Percentiles rank a stretch among this genome's conserved stretches.
Conservation (phyloP, 2,329 filamentous ascomycete species). For the Aureobasidium sp. region DNA sequence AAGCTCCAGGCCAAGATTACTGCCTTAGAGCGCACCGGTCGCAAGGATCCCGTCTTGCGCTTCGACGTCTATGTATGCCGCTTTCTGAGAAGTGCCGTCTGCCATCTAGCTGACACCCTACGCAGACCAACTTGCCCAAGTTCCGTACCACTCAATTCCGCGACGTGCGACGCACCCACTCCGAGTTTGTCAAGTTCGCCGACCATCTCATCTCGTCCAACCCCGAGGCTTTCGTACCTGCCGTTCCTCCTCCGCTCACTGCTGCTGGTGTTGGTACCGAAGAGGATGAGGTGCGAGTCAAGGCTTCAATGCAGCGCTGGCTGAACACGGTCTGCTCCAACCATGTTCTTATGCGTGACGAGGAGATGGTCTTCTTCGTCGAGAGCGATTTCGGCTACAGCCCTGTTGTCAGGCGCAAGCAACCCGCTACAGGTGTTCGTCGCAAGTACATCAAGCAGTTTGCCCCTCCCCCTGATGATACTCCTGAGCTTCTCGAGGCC, state of each 20-base stretch:
- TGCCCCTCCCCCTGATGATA: conserved; percentile 93
- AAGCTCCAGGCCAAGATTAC: conserved; percentile 94
- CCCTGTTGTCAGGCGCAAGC: conserved; percentile 89
- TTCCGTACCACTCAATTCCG: conserved; percentile 98
- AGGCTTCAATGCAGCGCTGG: conserved; percentile 87
- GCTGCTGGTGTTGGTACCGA: conserved; percentile 93
- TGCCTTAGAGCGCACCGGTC: conserved; percentile 81
- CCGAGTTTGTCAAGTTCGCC: conserved; percentile 92
- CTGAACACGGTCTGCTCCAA: conserved; percentile 89
- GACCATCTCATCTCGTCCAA: conserved; percentile 97
- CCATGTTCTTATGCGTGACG: conserved; percentile 86
- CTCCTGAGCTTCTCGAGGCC: conserved; percentile 84
- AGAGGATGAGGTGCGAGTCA: conserved; percentile 86
- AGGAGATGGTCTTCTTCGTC: conserved; percentile 97
- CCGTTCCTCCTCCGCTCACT: conserved; percentile 88
- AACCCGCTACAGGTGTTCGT: conserved; percentile 90
- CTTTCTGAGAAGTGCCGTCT: not conserved
- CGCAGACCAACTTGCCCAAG: conserved; percentile 92
- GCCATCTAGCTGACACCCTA: not conserved
- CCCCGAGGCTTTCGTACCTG: conserved; percentile 87
- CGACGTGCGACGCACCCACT: conserved; percentile 90
- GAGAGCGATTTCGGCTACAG: conserved; percentile 98
- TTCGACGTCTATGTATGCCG: conserved; percentile 89
- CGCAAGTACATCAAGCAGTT: conserved; percentile 98
- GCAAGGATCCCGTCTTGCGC: conserved; percentile 88